These are phyloP conservation scores for Anisogramma anomala DNA, from an alignment of 2,329 filamentous ascomycete genomes.

Conservation along the genomic window DNA sequence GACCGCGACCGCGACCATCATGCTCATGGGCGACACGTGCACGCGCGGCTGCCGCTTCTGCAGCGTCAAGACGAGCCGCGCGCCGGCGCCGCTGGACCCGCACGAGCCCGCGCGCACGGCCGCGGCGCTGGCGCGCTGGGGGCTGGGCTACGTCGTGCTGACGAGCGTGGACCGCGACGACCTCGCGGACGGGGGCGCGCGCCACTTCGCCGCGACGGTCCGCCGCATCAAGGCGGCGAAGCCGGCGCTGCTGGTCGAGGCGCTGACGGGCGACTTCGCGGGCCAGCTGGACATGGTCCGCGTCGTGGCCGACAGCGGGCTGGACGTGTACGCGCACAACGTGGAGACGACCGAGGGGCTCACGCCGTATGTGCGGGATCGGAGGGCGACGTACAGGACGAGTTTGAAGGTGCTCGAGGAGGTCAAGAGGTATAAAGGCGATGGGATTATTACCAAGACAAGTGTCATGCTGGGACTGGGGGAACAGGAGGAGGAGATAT, in stretches of 20 bases:
- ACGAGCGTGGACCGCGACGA: slow-evolving; percentile 93
- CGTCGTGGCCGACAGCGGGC: slow-evolving; percentile 71
- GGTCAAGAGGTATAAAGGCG: slow-evolving; percentile 62
- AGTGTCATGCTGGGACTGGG: slow-evolving; percentile 94
- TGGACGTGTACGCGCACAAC: slow-evolving; percentile 97
- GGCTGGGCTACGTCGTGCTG: slow-evolving; percentile 87
- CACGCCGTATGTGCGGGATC: slow-evolving; percentile 81
- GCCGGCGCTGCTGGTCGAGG: slow-evolving; percentile 67
- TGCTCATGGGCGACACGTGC: slow-evolving; percentile 98
- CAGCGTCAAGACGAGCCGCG: slow-evolving; percentile 79
- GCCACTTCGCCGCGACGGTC: slow-evolving; percentile 88
- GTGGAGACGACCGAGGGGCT: slow-evolving; percentile 88
- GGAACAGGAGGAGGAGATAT: slow-evolving; percentile 79
- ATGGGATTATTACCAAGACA: slow-evolving; percentile 89
- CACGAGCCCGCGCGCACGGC: slow-evolving; percentile 96
- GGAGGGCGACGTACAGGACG: slow-evolving; percentile 79
- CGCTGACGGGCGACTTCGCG: slow-evolving; percentile 74
- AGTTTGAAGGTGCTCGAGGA: slow-evolving; percentile 68
- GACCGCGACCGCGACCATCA: slow-evolving; percentile 92
- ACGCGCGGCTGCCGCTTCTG: slow-evolving; percentile 95
- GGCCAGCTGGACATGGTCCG: slow-evolving; percentile 81
- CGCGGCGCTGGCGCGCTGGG: slow-evolving; percentile 86
- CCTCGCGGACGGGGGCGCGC: slow-evolving; percentile 73
- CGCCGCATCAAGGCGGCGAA: slow-evolving; percentile 82
- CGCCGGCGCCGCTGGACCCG: slow-evolving; percentile 69